Evolutionary conservation across 768 basidiomycete species (phyloP).

Genomic region (Tricholoma hemisulphureum): DNA sequence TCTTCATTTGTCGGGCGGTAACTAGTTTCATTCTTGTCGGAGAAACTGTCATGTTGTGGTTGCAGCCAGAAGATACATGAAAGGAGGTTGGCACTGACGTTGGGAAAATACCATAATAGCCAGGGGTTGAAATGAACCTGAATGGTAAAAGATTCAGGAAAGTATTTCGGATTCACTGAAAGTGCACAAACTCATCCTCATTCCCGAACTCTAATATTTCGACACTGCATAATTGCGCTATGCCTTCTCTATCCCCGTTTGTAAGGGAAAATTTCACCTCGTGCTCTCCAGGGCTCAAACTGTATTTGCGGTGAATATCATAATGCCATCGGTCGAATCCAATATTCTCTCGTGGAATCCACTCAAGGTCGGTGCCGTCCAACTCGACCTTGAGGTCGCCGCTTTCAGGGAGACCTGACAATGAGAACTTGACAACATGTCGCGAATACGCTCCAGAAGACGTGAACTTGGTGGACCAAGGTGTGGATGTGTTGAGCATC

Average conservation of each 20-base stretch:
- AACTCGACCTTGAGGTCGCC: conserved; percentile 56
- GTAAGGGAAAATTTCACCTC: conserved; percentile 56
- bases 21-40: conserved; percentile 58
- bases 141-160: neutral
- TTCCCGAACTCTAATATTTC: conserved; percentile 74
- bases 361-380: conserved; percentile 59
- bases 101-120: conserved; percentile 67
- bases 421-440: conserved; percentile 65
- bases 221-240: conserved; percentile 73
- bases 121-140: conserved; percentile 60
- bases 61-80: neutral
- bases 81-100: conserved; percentile 48
- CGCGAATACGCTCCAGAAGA: conserved; percentile 65
- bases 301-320: conserved; percentile 44
- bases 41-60: conserved; percentile 49
- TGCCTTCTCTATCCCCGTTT: conserved; percentile 45
- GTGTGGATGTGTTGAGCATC: conserved; percentile 55
- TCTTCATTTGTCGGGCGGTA: conserved; percentile 84
- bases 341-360: conserved; percentile 55
- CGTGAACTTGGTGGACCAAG: conserved; percentile 60
- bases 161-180: neutral
- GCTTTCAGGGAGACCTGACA: conserved; percentile 62
- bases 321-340: conserved; percentile 79
- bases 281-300: conserved; percentile 52
- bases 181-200: conserved; percentile 49